Conservation (phyloP, 805 yeast genomes). For the Lipomyces starkeyi region DNA sequence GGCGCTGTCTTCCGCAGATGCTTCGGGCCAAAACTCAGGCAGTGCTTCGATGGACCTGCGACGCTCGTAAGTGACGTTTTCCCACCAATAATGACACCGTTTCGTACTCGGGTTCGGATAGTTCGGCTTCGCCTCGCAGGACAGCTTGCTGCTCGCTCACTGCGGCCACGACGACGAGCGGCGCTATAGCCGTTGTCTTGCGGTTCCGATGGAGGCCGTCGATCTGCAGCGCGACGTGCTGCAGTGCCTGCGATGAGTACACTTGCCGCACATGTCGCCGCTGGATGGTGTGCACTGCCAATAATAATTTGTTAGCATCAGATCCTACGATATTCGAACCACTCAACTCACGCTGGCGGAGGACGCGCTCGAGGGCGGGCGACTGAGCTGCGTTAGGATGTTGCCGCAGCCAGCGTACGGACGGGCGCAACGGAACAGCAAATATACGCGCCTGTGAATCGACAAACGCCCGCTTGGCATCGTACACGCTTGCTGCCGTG, state of each 20-base stretch:
- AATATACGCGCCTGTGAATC: slow-evolving; percentile 34
- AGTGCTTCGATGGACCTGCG: slow-evolving; percentile 21
- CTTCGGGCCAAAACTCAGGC: slow-evolving; percentile 32
- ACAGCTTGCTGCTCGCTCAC: slow-evolving; percentile 18
- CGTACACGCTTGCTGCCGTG: slow-evolving; percentile 17
- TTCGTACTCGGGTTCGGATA: slow-evolving; percentile 25
- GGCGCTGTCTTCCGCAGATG: slow-evolving; percentile 6
- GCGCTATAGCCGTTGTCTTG: slow-evolving; percentile 7
- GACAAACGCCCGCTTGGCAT: slow-evolving; percentile 30
- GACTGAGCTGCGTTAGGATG: slow-evolving; percentile 21
- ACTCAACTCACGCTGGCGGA: slow-evolving; percentile 18
- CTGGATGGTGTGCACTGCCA: slow-evolving; percentile 28
- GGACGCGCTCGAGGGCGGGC: slow-evolving; percentile 10
- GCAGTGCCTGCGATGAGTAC: slow-evolving; percentile 31
- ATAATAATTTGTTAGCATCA: background rate
- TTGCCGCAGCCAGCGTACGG: slow-evolving; percentile 21
- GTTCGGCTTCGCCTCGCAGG: slow-evolving; percentile 21
- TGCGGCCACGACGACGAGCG: slow-evolving; percentile 15
- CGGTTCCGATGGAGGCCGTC: slow-evolving; percentile 21
- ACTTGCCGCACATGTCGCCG: slow-evolving; percentile 14
- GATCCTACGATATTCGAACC: background rate
- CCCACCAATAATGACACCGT: background rate
- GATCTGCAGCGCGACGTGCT: slow-evolving; percentile 35
- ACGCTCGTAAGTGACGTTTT: too few relatives aligned
- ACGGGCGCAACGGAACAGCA: slow-evolving; percentile 25